Evolutionary conservation across 176 grass and related monocot species (phyloP).

Genomic region (Neostapfia colusana): DNA sequence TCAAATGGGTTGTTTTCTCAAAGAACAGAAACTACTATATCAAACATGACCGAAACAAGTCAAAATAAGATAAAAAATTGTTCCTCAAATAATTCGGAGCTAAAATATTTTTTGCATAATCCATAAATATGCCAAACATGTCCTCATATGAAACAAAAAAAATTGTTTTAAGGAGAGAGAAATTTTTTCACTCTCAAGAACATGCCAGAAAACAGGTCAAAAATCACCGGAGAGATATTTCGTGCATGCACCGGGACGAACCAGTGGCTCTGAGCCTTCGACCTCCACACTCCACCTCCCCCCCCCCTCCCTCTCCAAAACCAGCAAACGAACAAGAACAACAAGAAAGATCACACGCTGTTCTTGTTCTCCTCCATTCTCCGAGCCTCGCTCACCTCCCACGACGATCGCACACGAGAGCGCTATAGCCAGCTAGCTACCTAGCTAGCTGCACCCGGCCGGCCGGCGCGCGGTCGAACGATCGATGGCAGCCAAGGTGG

Average conservation of each 20-base stretch:
- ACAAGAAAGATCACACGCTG: conserved; percentile 26
- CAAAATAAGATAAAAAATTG: no score
- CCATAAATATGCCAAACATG: no score
- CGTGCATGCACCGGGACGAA: neutral
- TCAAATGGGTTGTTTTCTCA: no score
- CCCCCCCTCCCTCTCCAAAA: conserved; percentile 2
- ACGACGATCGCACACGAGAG: neutral
- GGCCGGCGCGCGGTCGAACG: no score
- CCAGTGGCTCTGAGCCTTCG: conserved; percentile 50
- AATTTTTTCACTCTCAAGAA: neutral
- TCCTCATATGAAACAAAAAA: no score
- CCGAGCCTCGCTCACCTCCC: neutral
- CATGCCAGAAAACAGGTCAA: neutral
- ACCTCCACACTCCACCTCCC: neutral
- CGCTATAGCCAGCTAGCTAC: no score
- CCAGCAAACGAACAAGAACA: conserved; percentile 18
- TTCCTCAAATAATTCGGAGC: no score
- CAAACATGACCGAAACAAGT: no score
- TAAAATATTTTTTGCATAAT: no score
- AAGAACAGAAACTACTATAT: no score
- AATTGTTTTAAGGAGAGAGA: no score
- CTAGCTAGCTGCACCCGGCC: neutral
- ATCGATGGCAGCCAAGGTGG: conserved; percentile 58
- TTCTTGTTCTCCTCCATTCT: neutral
- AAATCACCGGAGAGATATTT: conserved; percentile 43